phyloP scores from a whole-genome alignment of 2,329 filamentous ascomycete genomes.

The Annulohypoxylon truncatum region DNA sequence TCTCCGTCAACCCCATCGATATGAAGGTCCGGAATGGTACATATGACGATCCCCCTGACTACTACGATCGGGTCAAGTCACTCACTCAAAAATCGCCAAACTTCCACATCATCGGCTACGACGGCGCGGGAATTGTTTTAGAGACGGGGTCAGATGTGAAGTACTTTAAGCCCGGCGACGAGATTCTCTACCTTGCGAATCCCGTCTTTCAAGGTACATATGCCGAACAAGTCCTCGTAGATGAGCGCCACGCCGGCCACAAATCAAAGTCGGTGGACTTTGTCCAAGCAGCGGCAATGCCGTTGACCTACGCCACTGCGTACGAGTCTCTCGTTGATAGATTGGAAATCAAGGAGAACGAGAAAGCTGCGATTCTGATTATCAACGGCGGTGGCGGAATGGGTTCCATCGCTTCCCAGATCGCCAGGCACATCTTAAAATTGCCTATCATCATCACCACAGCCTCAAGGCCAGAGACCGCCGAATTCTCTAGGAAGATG shows the following conservation, averaged over 20 bases:
- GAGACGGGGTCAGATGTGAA: conserved; percentile 49
- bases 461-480: conserved; percentile 55
- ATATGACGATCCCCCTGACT: conserved; percentile 54
- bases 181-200: conserved; percentile 56
- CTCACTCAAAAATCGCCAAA: conserved; percentile 36
- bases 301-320: conserved; percentile 57
- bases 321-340: conserved; percentile 58
- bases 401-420: conserved; percentile 57
- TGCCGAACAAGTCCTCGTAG: conserved; percentile 57
- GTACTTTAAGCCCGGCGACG: conserved; percentile 56
- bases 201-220: conserved; percentile 56
- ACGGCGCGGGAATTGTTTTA: conserved; percentile 55
- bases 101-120: conserved; percentile 57
- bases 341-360: conserved; percentile 45
- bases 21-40: conserved; percentile 51
- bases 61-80: conserved; percentile 49
- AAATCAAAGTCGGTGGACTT: conserved; percentile 56
- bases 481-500: conserved; percentile 53
- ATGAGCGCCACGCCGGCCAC: conserved; percentile 53
- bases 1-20: conserved; percentile 57
- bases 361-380: conserved; percentile 56
- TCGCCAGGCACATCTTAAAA: conserved; percentile 54
- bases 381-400: conserved; percentile 60
- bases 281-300: conserved; percentile 57
- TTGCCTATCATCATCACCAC: conserved; percentile 59